Conservation (phyloP, 495 filamentous ascomycete genomes). For the Penicillium manginii region DNA sequence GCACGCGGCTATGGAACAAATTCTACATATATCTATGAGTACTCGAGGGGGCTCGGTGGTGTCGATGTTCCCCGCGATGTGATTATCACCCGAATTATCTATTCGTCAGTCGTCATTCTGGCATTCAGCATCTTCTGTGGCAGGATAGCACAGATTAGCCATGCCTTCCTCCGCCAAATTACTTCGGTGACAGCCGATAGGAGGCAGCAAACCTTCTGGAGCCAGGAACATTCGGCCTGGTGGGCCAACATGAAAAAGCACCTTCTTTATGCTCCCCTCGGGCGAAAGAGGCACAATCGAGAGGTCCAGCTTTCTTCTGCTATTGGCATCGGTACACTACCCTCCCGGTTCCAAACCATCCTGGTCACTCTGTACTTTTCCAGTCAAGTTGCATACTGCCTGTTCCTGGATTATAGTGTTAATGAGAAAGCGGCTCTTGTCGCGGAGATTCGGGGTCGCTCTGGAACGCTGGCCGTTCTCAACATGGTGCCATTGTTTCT, state of each 20-base stretch:
- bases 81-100: conserved; percentile 47
- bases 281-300: conserved; percentile 82
- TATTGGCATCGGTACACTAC: conserved; percentile 87
- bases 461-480: conserved; percentile 77
- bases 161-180: conserved; percentile 72
- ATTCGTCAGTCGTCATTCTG: conserved; percentile 50
- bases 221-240: conserved; percentile 65
- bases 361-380: conserved; percentile 72
- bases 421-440: conserved; percentile 54
- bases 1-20: conserved; percentile 41
- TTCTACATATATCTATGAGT: conserved; percentile 48
- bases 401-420: conserved; percentile 67
- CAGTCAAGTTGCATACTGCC: conserved; percentile 79
- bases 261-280: conserved; percentile 79
- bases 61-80: conserved; percentile 50
- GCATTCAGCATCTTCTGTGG: conserved; percentile 58
- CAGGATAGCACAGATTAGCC: conserved; percentile 63
- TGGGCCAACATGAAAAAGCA: conserved; percentile 79
- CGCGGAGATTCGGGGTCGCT: conserved; percentile 77
- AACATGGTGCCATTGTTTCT: conserved; percentile 94
- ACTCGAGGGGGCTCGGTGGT: conserved; percentile 46
- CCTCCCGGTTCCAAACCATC: conserved; percentile 80
- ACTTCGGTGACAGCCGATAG: conserved; percentile 58
- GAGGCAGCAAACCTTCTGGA: conserved; percentile 61
- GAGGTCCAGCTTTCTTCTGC: conserved; percentile 85